Conservation (phyloP, 2,329 filamentous ascomycete genomes). For the Amesomyces nigricolor region DNA sequence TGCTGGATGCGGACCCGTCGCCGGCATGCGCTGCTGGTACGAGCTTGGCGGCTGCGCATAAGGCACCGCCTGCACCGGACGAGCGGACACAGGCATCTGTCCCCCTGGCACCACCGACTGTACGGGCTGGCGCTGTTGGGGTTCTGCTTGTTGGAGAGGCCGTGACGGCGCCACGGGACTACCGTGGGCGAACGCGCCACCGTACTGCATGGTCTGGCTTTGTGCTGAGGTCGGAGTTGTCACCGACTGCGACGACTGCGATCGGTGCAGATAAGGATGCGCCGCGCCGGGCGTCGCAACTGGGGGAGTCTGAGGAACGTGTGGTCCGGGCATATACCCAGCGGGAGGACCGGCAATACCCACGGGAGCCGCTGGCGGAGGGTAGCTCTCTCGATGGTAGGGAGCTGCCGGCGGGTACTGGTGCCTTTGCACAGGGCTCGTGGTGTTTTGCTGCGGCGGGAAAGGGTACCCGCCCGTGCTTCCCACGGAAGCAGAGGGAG, state of each 20-base stretch:
- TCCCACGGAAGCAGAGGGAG: slow-evolving; percentile 42
- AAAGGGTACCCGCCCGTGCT: slow-evolving; percentile 46
- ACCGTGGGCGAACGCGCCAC: slow-evolving; percentile 44
- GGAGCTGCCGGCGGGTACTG: slow-evolving; percentile 44
- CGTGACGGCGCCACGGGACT: slow-evolving; percentile 48
- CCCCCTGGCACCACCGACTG: slow-evolving; percentile 50
- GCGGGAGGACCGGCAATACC: slow-evolving; percentile 32
- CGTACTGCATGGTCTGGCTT: slow-evolving; percentile 48
- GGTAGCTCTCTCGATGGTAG: slow-evolving; percentile 44
- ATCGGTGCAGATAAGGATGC: slow-evolving; percentile 40
- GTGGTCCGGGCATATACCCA: slow-evolving; percentile 38
- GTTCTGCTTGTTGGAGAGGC: slow-evolving; percentile 36
- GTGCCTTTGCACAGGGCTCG: slow-evolving; percentile 48
- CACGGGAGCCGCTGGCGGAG: slow-evolving; percentile 33
- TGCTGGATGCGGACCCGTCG: slow-evolving; percentile 33
- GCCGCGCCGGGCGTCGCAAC: slow-evolving; percentile 39
- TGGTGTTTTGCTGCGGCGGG: slow-evolving; percentile 40
- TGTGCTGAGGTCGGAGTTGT: slow-evolving; percentile 59
- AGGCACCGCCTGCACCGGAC: slow-evolving; percentile 17
- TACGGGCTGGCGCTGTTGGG: slow-evolving; percentile 48
- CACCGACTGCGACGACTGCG: slow-evolving; percentile 54
- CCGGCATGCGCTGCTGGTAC: slow-evolving; percentile 49
- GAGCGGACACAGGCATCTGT: slow-evolving; percentile 42
- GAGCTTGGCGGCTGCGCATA: slow-evolving; percentile 53
- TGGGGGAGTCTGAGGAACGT: slow-evolving; percentile 46